Base-by-base conservation (phyloP, 768 basidiomycete species). In the Chalciporus pseudorubinellus region DNA sequence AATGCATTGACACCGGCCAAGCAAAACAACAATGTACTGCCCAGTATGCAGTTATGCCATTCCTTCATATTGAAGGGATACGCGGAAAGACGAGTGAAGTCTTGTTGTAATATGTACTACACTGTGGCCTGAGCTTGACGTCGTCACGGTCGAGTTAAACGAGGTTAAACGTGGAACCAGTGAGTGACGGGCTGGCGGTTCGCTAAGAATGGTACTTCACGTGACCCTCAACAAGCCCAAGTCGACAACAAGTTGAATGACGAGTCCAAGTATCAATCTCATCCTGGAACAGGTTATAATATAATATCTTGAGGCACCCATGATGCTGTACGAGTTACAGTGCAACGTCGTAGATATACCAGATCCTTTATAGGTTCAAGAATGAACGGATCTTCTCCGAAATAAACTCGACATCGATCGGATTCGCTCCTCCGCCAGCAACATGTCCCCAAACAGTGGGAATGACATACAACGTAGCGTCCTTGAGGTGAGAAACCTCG, bases 391-490 rank as follows among this genome's bases (percentile, higher is more conserved):
- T 72, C 57, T 74, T 69, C 4, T 55, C 57, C 40, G 67, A 62
- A 28, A 82, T 71, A 55, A 80, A 80, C 31, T 57, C 59, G 34
- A 68, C 65, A 39, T 80, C 78, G 0, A 58, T 44, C 3, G 60
- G 51, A 52, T 76, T 77, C 2, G 70, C 53, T 16, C 75, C 74
- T 39, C 76, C 76, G 21, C 79, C 80, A 41, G 75, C 78, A 61
- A 77, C 72, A 64, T 84, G 83, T 9, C 83, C 82, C 80, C 77
- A 82, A 31, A 77, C 70, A 1, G 80, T 78, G 47, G 77, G 72
- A 50, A 83, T 83, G n/a, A 83, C 66, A 2, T 76, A 73, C 16
- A 83, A 65, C 24, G 69, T 71, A 4, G 77, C 72, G 48, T 75
- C 73, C 46, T 56, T 66, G 61, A 80, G 62, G 39, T 70, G 63